These are phyloP conservation scores for Alnus glutinosa DNA, from an alignment of 306 rosid species.

Conservation along the genomic window DNA sequence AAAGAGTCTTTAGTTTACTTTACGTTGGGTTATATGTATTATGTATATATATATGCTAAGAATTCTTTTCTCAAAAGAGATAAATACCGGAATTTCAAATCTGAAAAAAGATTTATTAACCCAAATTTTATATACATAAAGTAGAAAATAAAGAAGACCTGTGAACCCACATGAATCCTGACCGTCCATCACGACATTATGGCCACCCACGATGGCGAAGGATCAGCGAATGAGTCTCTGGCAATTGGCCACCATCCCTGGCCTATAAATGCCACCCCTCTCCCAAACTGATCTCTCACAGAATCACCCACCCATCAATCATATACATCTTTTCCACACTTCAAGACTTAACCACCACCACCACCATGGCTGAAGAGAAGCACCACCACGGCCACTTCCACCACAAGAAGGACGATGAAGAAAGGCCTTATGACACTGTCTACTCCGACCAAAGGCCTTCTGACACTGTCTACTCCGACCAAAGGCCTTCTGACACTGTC, in stretches of 20 bases:
- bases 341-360: neutral
- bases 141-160: neutral
- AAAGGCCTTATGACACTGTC: constrained; percentile 9
- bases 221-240: neutral
- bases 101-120: neutral
- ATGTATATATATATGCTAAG: too few species aligned
- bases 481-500: constrained; percentile 9
- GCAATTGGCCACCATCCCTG: neutral
- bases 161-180: neutral
- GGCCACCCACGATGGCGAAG: neutral
- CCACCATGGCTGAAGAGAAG: constrained; percentile 63
- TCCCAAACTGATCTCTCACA: neutral
- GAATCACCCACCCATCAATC: neutral
- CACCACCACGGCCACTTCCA: constrained; percentile 43
- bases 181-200: neutral
- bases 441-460: neutral
- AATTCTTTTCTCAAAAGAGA: too few species aligned
- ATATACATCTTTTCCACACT: neutral
- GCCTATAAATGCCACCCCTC: neutral
- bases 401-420: constrained; percentile 57
- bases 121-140: neutral
- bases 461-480: neutral
- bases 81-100: too few species aligned
- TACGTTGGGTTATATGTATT: too few species aligned
- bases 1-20: too few species aligned